Evolutionary conservation across 2,329 filamentous ascomycete species (phyloP).

Genomic region (Colletotrichum sp.): DNA sequence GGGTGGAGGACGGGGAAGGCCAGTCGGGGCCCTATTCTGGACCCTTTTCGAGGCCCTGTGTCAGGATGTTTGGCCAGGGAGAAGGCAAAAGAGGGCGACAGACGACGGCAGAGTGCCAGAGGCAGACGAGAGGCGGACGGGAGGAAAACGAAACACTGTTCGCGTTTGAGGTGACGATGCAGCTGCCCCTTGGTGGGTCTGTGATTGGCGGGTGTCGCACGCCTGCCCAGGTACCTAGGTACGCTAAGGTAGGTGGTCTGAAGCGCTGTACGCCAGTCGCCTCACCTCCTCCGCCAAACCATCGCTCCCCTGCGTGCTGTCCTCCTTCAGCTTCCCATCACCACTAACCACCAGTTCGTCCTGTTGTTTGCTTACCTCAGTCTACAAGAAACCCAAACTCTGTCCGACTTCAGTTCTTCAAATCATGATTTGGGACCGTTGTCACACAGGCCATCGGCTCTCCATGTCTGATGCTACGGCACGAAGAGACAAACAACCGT

Average conservation of each 20-base stretch:
- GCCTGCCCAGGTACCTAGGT: too few species aligned
- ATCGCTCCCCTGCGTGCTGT: not conserved
- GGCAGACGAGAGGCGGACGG: not conserved
- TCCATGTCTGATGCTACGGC: not conserved
- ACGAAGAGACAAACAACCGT: not conserved
- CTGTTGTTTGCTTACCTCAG: not conserved
- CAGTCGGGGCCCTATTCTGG: not conserved
- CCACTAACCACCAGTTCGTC: not conserved
- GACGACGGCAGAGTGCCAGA: not conserved
- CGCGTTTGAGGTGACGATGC: constrained; percentile 10
- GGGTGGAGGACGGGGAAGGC: not conserved
- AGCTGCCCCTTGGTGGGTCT: constrained; percentile 14
- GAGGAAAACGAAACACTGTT: constrained; percentile 14
- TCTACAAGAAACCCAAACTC: not conserved
- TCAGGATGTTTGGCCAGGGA: not conserved
- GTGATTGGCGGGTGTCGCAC: constrained; percentile 8
- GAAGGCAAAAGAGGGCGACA: not conserved
- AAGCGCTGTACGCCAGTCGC: not conserved
- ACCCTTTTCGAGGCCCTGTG: not conserved
- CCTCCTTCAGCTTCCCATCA: not conserved
- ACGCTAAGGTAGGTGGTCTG: not conserved
- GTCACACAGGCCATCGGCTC: not conserved
- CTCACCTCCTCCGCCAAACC: not conserved
- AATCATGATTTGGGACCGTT: not conserved
- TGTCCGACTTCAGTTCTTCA: not conserved